phyloP scores from a whole-genome alignment of 352 stramenopile genomes.

The Globisporangium paddicum region DNA sequence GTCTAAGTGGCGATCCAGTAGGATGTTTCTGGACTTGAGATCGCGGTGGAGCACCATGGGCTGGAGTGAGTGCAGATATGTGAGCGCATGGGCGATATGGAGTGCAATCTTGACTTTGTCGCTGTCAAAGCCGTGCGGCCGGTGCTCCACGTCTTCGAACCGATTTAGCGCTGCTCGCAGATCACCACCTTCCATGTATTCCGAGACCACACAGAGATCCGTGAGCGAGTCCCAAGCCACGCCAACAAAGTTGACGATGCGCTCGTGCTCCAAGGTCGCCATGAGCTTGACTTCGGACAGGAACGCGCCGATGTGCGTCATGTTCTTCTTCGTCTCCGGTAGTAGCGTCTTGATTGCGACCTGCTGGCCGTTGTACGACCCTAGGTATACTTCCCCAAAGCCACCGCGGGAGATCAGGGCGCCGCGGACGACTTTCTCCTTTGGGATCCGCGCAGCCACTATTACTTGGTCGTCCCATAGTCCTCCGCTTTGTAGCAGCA shows the following conservation, averaged over 20 bases:
- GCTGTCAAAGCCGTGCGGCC: slow-evolving; percentile 26
- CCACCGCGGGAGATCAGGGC: slow-evolving; percentile 27
- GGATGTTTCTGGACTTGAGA: too few relatives aligned
- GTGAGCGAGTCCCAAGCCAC: slow-evolving; percentile 44
- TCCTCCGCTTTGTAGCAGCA: too few relatives aligned
- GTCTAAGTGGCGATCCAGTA: too few relatives aligned
- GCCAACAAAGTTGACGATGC: slow-evolving; percentile 39
- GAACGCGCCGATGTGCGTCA: slow-evolving; percentile 33
- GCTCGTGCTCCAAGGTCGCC: slow-evolving; percentile 24
- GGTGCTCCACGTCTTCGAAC: slow-evolving; percentile 23
- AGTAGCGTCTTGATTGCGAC: slow-evolving; percentile 50
- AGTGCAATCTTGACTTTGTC: slow-evolving; percentile 30
- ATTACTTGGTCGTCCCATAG: too few relatives aligned
- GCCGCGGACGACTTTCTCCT: too few relatives aligned
- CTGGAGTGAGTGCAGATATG: slow-evolving; percentile 41
- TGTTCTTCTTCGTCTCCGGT: slow-evolving; percentile 21
- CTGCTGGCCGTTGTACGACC: slow-evolving; percentile 24
- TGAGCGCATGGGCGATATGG: slow-evolving; percentile 25
- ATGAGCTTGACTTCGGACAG: slow-evolving; percentile 18
- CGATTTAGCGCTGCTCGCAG: slow-evolving; percentile 27
- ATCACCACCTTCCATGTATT: slow-evolving; percentile 44
- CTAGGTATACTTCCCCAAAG: slow-evolving; percentile 41
- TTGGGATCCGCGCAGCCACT: too few relatives aligned
- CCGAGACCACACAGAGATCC: slow-evolving; percentile 34
- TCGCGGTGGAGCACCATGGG: slow-evolving; percentile 18